Percentiles rank a stretch among this genome's conserved stretches.
Conservation (phyloP, 169 alveolate species). For the Eimeria falciformis region DNA sequence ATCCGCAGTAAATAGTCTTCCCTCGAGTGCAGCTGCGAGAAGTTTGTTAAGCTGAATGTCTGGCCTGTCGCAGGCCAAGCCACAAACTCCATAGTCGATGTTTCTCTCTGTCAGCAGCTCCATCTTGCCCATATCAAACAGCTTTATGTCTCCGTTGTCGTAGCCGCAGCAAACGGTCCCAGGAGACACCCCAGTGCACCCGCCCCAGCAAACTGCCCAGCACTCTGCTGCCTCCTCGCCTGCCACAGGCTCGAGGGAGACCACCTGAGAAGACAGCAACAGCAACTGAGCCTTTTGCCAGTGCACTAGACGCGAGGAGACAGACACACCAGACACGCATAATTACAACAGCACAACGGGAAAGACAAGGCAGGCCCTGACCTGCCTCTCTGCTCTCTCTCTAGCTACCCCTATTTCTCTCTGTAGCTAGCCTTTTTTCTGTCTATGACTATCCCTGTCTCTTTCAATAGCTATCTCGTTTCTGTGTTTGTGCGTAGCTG, state of each 20-base stretch:
- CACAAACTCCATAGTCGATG: slow-evolving; percentile 92
- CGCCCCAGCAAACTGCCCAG: slow-evolving; percentile 96
- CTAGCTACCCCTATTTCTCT: too few species aligned
- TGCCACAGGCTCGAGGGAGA: slow-evolving; percentile 92
- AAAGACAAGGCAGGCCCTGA: too few species aligned
- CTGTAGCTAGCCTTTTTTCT: not conserved
- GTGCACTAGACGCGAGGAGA: too few species aligned
- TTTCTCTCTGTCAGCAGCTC: slow-evolving; percentile 92
- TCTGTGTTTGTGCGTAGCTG: not conserved
- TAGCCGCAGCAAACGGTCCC: slow-evolving; percentile 88
- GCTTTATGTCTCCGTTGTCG: slow-evolving; percentile 96
- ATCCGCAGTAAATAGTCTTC: slow-evolving; percentile 91
- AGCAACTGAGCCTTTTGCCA: too few species aligned
- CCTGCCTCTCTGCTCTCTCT: too few species aligned
- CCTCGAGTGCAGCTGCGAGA: slow-evolving; percentile 93
- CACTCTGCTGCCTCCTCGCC: slow-evolving; percentile 93
- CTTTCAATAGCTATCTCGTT: too few species aligned
- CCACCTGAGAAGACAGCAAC: too few species aligned
- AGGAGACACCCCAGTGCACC: slow-evolving; percentile 83
- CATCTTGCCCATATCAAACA: slow-evolving; percentile 91
- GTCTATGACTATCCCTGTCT: too few species aligned
- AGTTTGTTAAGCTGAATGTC: slow-evolving; percentile 94
- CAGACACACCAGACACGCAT: too few species aligned
- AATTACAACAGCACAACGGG: too few species aligned
- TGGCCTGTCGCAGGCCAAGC: slow-evolving; percentile 90